phyloP scores from a whole-genome alignment of 1,284 basidiomycete genomes.

The Heimioporus retisporus region DNA sequence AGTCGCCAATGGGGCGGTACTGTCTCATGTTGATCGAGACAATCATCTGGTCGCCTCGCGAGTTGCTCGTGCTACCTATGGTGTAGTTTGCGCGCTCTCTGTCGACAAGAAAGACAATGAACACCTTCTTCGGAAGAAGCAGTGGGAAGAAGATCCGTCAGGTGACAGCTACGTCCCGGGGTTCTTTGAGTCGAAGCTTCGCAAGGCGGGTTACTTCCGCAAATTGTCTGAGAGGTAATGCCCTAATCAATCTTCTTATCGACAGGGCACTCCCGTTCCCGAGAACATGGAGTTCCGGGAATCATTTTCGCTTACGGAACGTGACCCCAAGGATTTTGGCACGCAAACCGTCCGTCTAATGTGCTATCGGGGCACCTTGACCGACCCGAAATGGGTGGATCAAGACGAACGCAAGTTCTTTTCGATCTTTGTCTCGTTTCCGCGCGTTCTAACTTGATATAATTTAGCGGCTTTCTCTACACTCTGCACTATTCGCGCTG shows the following conservation, averaged over 20 bases:
- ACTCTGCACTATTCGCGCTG: too few relatives aligned
- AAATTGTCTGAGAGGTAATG: neutral
- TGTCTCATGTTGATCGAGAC: slow-evolving; percentile 55
- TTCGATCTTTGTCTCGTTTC: too few relatives aligned
- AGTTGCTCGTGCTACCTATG: slow-evolving; percentile 51
- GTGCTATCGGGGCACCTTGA: slow-evolving; percentile 17
- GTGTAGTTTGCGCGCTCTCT: slow-evolving; percentile 12
- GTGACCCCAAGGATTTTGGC: slow-evolving; percentile 9
- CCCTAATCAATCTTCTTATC: neutral
- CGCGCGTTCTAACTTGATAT: too few relatives aligned
- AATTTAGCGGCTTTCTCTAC: too few relatives aligned
- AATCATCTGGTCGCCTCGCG: slow-evolving; percentile 49
- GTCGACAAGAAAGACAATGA: slow-evolving; percentile 11
- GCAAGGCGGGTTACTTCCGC: neutral
- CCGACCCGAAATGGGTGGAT: slow-evolving; percentile 21
- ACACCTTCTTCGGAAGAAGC: slow-evolving; percentile 7
- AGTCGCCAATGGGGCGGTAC: slow-evolving; percentile 62
- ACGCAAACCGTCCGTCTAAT: slow-evolving; percentile 7
- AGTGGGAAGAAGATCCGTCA: slow-evolving; percentile 15
- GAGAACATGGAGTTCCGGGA: neutral
- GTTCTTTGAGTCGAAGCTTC: slow-evolving; percentile 6
- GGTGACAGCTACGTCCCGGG: slow-evolving; percentile 14
- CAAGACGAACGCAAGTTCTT: slow-evolving; percentile 10
- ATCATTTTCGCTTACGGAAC: slow-evolving; percentile 6
- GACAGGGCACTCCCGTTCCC: neutral